Conservation (phyloP, 768 basidiomycete genomes). For the Strobilomyces echinocephalus region DNA sequence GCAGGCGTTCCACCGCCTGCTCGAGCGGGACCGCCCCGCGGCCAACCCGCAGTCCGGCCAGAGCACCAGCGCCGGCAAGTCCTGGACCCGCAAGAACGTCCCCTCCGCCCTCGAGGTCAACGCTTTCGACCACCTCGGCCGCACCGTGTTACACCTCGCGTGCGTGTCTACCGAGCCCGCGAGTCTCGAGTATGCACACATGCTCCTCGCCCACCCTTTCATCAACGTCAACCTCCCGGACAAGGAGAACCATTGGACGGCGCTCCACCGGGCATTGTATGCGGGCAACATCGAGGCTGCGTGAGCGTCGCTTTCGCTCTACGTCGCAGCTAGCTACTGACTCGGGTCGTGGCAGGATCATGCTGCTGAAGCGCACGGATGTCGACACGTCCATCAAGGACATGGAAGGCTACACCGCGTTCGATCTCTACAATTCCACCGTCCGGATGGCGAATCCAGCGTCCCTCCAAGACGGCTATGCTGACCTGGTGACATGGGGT, state of each 20-base stretch:
- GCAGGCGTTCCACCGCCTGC: constrained; percentile 71
- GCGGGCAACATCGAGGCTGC: constrained; percentile 67
- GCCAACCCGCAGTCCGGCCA: constrained; percentile 20
- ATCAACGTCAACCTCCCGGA: constrained; percentile 81
- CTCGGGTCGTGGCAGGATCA: constrained; percentile 42
- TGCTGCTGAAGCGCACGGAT: constrained; percentile 72
- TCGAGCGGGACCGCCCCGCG: constrained; percentile 46
- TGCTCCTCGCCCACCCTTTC: constrained; percentile 68
- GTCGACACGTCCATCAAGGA: constrained; percentile 74
- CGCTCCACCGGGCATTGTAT: constrained; percentile 85
- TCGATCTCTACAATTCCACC: constrained; percentile 91
- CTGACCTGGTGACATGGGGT: constrained; percentile 86
- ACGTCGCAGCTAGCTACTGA: constrained; percentile 7
- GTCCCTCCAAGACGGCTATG: constrained; percentile 28
- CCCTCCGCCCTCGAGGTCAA: constrained; percentile 53
- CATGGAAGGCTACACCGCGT: constrained; percentile 83
- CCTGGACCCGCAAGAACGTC: constrained; percentile 51
- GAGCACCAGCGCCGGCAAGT: constrained; percentile 51
- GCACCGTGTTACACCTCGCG: constrained; percentile 79
- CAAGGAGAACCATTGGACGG: constrained; percentile 84
- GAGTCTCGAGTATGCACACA: constrained; percentile 71
- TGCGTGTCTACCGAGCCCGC: constrained; percentile 56
- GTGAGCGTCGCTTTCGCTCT: constrained; percentile 37
- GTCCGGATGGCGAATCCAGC: constrained; percentile 66
- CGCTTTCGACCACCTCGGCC: constrained; percentile 63